These are phyloP conservation scores for Conidiobolus incongruus DNA, from an alignment of 371 early-diverging fungal genomes.

Conservation along the genomic window DNA sequence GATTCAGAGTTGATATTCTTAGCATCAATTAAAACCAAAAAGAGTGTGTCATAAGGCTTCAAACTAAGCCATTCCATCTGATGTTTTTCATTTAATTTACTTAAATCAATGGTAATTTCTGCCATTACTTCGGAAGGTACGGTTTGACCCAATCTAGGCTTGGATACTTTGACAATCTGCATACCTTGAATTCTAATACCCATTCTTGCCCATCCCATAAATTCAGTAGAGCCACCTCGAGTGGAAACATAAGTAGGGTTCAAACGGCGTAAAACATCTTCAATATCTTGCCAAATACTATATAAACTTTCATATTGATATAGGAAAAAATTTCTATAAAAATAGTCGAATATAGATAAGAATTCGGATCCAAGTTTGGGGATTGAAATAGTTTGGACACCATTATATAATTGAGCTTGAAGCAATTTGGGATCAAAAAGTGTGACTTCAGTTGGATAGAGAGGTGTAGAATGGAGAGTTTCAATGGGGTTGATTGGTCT, in stretches of 20 bases:
- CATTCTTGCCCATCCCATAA: slow-evolving; percentile 85
- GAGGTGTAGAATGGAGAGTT: slow-evolving; percentile 33
- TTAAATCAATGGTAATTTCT: slow-evolving; percentile 36
- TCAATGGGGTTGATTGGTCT: too few relatives aligned
- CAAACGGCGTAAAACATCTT: slow-evolving; percentile 63
- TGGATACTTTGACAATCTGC: slow-evolving; percentile 41
- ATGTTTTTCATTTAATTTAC: slow-evolving; percentile 36
- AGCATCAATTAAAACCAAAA: slow-evolving; percentile 47
- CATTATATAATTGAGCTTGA: slow-evolving; percentile 31
- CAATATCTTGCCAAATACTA: slow-evolving; percentile 70
- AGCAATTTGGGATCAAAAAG: slow-evolving; percentile 18
- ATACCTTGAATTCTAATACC: slow-evolving; percentile 42
- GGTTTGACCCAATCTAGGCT: slow-evolving; percentile 49
- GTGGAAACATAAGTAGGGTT: slow-evolving; percentile 20
- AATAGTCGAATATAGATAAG: slow-evolving; percentile 74
- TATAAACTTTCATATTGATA: slow-evolving; percentile 53
- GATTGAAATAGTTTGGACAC: slow-evolving; percentile 44
- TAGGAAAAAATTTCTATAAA: slow-evolving; percentile 64
- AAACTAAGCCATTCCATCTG: slow-evolving; percentile 76
- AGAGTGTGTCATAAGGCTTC: slow-evolving; percentile 55
- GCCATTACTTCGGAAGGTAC: slow-evolving; percentile 53
- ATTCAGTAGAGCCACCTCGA: slow-evolving; percentile 29
- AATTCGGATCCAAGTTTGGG: slow-evolving; percentile 88
- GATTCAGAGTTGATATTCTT: slow-evolving; percentile 19
- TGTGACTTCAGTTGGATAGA: slow-evolving; percentile 61